These are phyloP conservation scores for Mucor racemosus DNA, from an alignment of 371 early-diverging fungal species.

Conservation along the genomic window DNA sequence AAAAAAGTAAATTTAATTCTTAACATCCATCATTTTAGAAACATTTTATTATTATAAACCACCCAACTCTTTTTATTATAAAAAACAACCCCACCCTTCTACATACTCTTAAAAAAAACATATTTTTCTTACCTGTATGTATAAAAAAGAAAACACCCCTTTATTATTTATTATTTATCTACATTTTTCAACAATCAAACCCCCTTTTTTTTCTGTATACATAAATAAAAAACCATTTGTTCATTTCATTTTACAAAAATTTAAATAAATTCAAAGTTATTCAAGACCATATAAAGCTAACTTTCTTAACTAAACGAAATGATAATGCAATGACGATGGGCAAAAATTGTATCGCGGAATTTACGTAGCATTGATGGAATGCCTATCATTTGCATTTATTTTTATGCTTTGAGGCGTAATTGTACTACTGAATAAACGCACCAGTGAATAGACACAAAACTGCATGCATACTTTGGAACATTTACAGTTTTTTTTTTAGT, in stretches of 20 bases:
- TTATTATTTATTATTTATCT: no score
- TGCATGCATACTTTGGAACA: background rate
- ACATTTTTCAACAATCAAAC: no score
- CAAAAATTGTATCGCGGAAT: background rate
- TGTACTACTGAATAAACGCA: slow-evolving; percentile 1
- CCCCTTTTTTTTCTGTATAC: no score
- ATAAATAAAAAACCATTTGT: no score
- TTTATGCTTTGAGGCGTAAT: background rate
- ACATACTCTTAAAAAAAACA: background rate
- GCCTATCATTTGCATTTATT: background rate
- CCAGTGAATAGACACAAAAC: background rate
- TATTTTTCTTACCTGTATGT: no score
- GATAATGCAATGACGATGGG: no score
- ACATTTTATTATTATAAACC: background rate
- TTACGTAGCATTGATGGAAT: background rate
- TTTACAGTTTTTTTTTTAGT: background rate
- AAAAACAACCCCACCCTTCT: background rate
- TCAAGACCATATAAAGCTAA: no score
- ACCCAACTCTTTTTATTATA: slow-evolving; percentile 4
- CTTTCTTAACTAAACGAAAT: no score
- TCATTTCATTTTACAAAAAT: no score
- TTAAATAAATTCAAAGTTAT: no score
- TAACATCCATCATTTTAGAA: background rate
- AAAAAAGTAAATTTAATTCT: slow-evolving; percentile 34
- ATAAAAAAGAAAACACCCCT: no score